Percentiles rank a stretch among this genome's conserved stretches.
Conservation (phyloP, 2,329 filamentous ascomycete genomes). For the Ascochyta rabiei region DNA sequence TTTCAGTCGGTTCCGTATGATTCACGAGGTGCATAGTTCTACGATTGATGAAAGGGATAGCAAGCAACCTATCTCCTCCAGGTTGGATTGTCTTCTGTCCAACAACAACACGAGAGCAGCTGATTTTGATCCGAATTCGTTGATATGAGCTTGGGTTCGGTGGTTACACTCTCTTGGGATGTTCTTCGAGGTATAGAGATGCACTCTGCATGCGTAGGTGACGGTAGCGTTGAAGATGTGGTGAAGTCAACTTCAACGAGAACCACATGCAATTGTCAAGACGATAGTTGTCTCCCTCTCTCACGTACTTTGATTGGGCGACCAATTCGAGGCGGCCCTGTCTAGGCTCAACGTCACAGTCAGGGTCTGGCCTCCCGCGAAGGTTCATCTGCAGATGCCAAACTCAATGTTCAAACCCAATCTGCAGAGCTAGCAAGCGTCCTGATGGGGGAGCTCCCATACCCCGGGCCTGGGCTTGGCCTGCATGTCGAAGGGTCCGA, state of each 20-base stretch:
- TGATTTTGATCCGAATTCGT: background rate
- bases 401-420: slow-evolving; percentile 14
- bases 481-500: slow-evolving; percentile 10
- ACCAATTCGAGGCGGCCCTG: background rate
- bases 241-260: background rate
- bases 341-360: background rate
- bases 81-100: background rate
- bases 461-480: slow-evolving; percentile 1
- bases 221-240: no score
- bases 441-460: background rate
- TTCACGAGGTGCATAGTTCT: background rate
- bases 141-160: background rate
- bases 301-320: background rate
- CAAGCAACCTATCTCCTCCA: background rate
- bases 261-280: background rate
- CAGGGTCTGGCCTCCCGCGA: background rate
- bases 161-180: background rate
- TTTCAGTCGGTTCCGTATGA: no score
- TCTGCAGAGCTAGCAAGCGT: background rate
- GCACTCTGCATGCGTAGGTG: background rate
- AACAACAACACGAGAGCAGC: background rate
- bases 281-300: background rate
- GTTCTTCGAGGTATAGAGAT: background rate
- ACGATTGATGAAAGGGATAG: background rate
- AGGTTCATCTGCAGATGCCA: slow-evolving; percentile 6